Base-by-base conservation (phyloP, 2,329 filamentous ascomycete species). In the Tolypocladium tundrense region DNA sequence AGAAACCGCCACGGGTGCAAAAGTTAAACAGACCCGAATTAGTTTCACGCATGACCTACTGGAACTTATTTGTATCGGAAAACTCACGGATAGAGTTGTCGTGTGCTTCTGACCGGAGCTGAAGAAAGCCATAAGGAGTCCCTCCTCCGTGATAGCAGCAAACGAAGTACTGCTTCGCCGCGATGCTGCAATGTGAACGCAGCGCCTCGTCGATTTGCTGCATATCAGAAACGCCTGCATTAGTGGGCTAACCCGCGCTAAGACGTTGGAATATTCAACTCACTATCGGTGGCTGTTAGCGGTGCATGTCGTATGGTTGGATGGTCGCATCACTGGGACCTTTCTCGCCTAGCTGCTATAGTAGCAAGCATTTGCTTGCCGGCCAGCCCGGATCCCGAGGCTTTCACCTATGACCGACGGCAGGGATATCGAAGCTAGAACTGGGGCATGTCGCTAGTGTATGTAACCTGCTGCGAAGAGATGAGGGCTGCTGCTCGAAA, bases 161-260 rank as follows among this genome's bases (percentile, higher is more conserved):
- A 40, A 84, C 72, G 61, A 84, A 83, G 65, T 79, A 84, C 60
- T 72, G 72, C 55, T 76, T 74, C 13, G 75, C 76, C 1, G 77
- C 74, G 52, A 84, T 80, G 42, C 75, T 74, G 62, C 80, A 83
- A 45, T 79, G 72, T 54, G 80, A 76, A 19, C 77, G 73, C 13
- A 85, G 69, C 33, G 78, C 80, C 60, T 77, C 74, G 40, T 77
- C 76, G 40, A 84, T 80, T 64, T 78, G 70, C 78, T 81, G 50
- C 54, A 16, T 8, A 31, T 19, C 48, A 62, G 60, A 39, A 39
- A 39, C 11, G 31, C 31, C 43, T 35, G 52, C 43, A n/a, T 33
- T 52, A 60, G 39, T 3, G 27, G 27, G 16, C 41, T 48, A 14
- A 19, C 31, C 10, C 9, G 16, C 31, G 31, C 19, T 10, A 35